phyloP scores from a whole-genome alignment of 768 basidiomycete genomes.

The Suillus plorans region DNA sequence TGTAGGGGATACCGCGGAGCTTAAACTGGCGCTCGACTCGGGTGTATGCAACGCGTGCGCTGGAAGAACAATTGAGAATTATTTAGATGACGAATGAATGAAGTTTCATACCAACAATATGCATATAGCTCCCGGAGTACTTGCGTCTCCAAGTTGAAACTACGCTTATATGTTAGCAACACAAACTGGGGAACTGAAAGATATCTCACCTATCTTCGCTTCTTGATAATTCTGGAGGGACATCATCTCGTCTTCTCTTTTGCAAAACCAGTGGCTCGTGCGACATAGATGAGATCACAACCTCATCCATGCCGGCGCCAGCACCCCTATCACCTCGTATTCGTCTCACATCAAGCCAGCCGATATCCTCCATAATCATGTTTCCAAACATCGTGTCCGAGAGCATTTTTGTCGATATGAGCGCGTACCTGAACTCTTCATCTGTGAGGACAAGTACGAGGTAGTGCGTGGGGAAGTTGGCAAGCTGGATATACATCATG shows the following conservation, averaged over 20 bases:
- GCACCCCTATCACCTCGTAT: slow-evolving; percentile 50
- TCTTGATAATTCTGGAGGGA: slow-evolving; percentile 11
- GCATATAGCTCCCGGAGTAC: slow-evolving; percentile 77
- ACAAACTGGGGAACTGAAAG: background rate
- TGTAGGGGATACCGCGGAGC: slow-evolving; percentile 73
- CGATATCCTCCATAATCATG: slow-evolving; percentile 75
- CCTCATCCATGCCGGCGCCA: slow-evolving; percentile 8
- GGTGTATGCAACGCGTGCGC: slow-evolving; percentile 87
- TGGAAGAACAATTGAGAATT: slow-evolving; percentile 26
- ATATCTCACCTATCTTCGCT: slow-evolving; percentile 29
- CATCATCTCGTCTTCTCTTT: slow-evolving; percentile 30
- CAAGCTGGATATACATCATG: slow-evolving; percentile 72
- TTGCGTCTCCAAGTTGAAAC: slow-evolving; percentile 71
- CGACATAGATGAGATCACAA: slow-evolving; percentile 12
- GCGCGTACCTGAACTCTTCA: slow-evolving; percentile 75
- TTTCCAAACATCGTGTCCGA: slow-evolving; percentile 54
- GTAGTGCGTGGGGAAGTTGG: slow-evolving; percentile 78
- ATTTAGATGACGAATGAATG: slow-evolving; percentile 9
- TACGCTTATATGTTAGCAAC: slow-evolving; percentile 12
- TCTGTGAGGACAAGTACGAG: slow-evolving; percentile 83
- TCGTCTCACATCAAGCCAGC: slow-evolving; percentile 72
- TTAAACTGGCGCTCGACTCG: slow-evolving; percentile 89
- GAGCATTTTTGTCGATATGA: slow-evolving; percentile 65
- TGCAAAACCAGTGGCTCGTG: slow-evolving; percentile 25
- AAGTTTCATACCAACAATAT: slow-evolving; percentile 72